Conservation (phyloP, 2,329 filamentous ascomycete species). For the Calonectria crousiana region DNA sequence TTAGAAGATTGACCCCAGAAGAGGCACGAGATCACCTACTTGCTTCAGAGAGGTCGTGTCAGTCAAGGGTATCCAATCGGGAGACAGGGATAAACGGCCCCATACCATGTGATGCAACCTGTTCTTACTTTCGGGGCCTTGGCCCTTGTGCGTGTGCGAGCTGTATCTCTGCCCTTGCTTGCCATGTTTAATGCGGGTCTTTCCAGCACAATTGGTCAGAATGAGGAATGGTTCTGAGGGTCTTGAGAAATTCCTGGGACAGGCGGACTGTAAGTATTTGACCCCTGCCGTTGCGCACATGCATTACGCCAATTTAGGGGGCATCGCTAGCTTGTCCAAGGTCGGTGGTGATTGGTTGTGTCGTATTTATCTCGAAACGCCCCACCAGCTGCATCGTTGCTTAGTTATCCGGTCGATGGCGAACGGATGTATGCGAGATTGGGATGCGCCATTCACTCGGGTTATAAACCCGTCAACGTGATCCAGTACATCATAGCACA, state of each 20-base stretch:
- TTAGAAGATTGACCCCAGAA: not conserved
- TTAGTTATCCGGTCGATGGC: too few relatives aligned
- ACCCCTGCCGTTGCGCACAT: not conserved
- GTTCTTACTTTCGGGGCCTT: not conserved
- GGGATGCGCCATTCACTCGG: too few relatives aligned
- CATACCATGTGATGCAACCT: not conserved
- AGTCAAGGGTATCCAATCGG: not conserved
- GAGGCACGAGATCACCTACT: not conserved
- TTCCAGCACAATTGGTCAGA: not conserved
- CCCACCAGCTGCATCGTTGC: not conserved
- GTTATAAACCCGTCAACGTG: too few relatives aligned
- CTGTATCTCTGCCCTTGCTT: not conserved
- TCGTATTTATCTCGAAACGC: not conserved
- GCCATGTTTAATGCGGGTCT: not conserved
- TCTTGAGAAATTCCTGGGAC: not conserved
- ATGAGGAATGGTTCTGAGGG: not conserved
- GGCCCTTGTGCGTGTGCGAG: not conserved
- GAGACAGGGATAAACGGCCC: not conserved
- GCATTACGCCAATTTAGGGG: not conserved
- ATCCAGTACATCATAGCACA: too few relatives aligned
- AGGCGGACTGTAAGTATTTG: not conserved
- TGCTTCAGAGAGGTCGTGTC: not conserved
- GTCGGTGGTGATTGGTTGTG: not conserved
- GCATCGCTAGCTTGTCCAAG: not conserved
- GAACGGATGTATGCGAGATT: too few relatives aligned